Base-by-base conservation (phyloP, 352 stramenopile genomes). In the Phytophthora ohioensis region DNA sequence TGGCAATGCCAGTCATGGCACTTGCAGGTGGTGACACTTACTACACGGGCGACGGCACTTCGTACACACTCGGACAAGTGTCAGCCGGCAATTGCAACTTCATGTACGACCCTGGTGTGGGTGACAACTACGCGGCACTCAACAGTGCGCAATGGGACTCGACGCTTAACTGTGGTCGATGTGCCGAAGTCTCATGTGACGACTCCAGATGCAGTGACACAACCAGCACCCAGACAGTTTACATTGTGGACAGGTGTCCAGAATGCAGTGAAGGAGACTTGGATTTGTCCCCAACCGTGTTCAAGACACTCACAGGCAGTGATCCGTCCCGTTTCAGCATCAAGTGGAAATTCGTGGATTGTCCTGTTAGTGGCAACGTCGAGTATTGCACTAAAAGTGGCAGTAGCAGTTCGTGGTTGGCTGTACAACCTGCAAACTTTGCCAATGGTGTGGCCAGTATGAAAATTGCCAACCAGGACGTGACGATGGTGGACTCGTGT, bases 171-270 rank as follows among this genome's bases (percentile, higher is more conserved):
- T 92, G 87, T 43, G 81, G 85, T 2, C 83, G 82, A 42, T 93
- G 85, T 39, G 84, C 78, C 39, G 70, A 91, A 32, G 80, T 93
- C 2, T 80, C 72, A 31, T 91, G 84, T 57, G 71, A 62, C 8
- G 87, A 92, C 67, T 30, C 57, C 11, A 61, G 75, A 11, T 93
- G 85, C 66, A 54, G 46, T 5, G 71, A 84, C 64, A 74, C 66
- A 32, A 75, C 42, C 15, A 79, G 45, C 35, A 73, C 67, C 2
- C 65, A 77, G 27, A 73, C 79, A 34, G 71, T 92, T 15, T 81
- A 90, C 61, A 75, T 93, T 31, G 74, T 91, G 3, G 85, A 92
- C 62, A 75, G 76, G 8, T 93, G 84, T 51, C 78, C 81, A 2
- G 81, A 94, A 56, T 93, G 85, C 67, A 64, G 69, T 17, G 43